These are phyloP conservation scores for Aphanocladium album DNA, from an alignment of 2,329 filamentous ascomycete species.

Conservation along the genomic window DNA sequence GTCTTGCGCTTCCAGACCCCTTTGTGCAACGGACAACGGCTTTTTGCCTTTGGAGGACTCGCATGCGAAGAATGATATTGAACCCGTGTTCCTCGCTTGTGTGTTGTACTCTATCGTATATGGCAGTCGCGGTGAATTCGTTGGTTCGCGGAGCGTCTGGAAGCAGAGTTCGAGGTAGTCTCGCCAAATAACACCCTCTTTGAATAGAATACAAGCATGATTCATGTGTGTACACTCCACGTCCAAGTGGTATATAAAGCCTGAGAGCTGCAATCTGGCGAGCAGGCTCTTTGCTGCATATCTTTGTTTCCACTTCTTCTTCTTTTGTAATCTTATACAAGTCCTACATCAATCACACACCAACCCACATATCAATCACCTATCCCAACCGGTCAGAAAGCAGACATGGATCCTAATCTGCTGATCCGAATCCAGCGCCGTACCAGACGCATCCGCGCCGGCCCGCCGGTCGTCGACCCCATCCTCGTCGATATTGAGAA, in stretches of 20 bases:
- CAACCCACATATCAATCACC: not conserved
- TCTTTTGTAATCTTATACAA: not conserved
- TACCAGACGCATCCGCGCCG: not conserved
- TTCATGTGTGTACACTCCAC: too few relatives aligned
- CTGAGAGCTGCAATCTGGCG: too few relatives aligned
- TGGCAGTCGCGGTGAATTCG: not conserved
- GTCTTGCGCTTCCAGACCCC: not conserved
- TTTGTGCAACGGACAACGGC: not conserved
- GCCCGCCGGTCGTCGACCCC: not conserved
- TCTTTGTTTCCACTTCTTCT: not conserved
- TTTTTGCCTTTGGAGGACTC: not conserved
- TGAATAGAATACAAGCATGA: not conserved
- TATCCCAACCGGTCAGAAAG: not conserved
- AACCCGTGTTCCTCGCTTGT: not conserved
- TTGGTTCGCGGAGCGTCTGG: not conserved
- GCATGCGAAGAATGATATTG: not conserved
- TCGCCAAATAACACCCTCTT: not conserved
- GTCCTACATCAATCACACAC: not conserved
- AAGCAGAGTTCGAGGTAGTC: not conserved
- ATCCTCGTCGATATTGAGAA: conserved; percentile 8
- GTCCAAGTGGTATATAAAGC: not conserved
- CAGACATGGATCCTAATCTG: not conserved
- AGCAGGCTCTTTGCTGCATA: not conserved
- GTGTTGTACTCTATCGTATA: not conserved
- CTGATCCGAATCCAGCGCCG: conserved; percentile 4